Evolutionary conservation across 306 rosid species (phyloP), one percentile per base, ranked within the genome.

Genomic region (Mucuna pruriens): DNA sequence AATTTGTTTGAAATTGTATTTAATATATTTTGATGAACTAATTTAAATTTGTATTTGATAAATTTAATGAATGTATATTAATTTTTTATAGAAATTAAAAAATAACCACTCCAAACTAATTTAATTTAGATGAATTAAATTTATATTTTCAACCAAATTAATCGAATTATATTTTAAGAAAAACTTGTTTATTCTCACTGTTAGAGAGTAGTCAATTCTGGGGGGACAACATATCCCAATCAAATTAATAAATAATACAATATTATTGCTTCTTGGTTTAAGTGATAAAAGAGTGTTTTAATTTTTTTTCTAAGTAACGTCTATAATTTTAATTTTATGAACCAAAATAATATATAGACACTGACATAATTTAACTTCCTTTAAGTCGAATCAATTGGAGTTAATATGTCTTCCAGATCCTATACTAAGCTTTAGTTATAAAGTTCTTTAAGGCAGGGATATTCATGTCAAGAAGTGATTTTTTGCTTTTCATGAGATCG

Each of bases 401-500:
- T 48, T 46, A 46, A 46, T 13, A 12, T 46, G 15, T 46, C 52
- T 48, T 48, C 20, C 8, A 16, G 15, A 48, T 48, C 15, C 2
- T 16, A 17, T 48, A 48, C 2, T 16, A 17, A n/a, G 58, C 25
- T n/a, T n/a, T n/a, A n/a, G 17, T 51, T 51, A 1, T 51, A 51
- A 51, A n/a, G 20, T 6, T 49, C 57, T 9, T 20, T 55, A 55
- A 7, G 15, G 62, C 10, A 1, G 17, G 2, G 66, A 12, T 60
- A 26, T 58, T 45, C 76, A 75, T 71, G 80, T 71, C 73, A 72
- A 15, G 73, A 61, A 65, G 52, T 25, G 17, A 60, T 11, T 4
- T 60, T 25, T 11, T n/a, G 9, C 3, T 60, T 60, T 25, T 12
- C 60, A 71, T 6, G 80, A 11, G 11, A 62, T 62, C 71, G 78